Conservation (phyloP, 345 rosid genomes). For the Corchorus capsularis region DNA sequence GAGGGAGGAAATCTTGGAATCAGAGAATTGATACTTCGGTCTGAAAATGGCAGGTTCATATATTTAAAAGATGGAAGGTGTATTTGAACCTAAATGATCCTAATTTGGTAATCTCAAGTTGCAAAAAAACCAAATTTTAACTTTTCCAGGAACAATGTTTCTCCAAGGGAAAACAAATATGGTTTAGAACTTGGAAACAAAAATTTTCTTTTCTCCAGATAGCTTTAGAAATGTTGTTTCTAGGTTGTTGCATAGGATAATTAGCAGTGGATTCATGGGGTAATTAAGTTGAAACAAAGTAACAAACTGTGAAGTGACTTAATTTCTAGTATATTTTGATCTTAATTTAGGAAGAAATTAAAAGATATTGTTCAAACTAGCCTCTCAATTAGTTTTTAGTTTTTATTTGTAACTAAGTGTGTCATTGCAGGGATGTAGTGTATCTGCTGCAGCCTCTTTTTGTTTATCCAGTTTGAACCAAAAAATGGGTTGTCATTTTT, state of each 20-base stretch:
- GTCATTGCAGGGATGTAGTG: neutral
- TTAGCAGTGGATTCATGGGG: neutral
- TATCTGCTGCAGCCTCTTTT: neutral
- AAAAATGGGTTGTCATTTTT: neutral
- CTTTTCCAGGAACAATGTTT: neutral
- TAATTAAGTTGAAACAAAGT: slow-evolving; percentile 12
- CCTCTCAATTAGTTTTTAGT: neutral
- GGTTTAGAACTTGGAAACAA: neutral
- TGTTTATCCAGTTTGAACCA: neutral
- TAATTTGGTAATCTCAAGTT: neutral
- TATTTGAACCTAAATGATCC: too few species aligned
- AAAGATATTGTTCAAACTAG: neutral
- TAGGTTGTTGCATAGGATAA: neutral
- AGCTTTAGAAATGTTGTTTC: neutral
- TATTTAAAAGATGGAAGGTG: neutral
- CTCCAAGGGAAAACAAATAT: neutral
- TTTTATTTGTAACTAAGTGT: neutral
- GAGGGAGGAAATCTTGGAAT: slow-evolving; percentile 33
- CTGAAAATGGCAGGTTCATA: slow-evolving; percentile 20
- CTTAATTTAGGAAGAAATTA: neutral
- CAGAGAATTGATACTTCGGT: slow-evolving; percentile 22
- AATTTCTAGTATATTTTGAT: neutral
- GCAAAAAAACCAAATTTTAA: neutral
- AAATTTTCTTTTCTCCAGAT: too few species aligned
- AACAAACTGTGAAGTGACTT: neutral